phyloP scores from a whole-genome alignment of 1,284 basidiomycete species.

The Coniferiporia sulphurascens region DNA sequence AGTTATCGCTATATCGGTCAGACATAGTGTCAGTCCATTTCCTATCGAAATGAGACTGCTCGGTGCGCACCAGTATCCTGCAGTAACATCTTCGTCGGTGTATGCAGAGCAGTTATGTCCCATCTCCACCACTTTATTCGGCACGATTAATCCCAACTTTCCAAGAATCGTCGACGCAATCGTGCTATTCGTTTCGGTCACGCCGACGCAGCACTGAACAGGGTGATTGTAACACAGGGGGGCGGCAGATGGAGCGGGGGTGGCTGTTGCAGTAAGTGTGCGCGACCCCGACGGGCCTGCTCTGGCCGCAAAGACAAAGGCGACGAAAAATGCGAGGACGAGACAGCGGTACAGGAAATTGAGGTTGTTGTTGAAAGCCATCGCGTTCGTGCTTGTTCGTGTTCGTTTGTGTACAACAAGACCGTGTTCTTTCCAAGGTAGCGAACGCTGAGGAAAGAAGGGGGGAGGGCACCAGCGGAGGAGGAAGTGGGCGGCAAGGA shows the following conservation, averaged over 20 bases:
- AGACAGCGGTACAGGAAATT: neutral
- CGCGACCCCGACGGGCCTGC: conserved; percentile 2
- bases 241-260: neutral
- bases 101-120: conserved; percentile 9
- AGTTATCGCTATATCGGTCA: conserved; percentile 14
- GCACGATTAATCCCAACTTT: neutral
- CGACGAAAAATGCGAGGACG: neutral
- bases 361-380: neutral
- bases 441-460: neutral
- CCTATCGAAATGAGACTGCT: neutral
- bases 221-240: conserved; percentile 3
- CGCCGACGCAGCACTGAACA: conserved; percentile 11
- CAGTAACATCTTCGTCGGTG: conserved; percentile 7
- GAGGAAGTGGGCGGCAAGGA: neutral
- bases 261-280: neutral
- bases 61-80: conserved; percentile 11
- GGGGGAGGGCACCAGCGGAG: neutral
- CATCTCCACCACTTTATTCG: conserved; percentile 7
- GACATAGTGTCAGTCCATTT: neutral
- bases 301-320: neutral
- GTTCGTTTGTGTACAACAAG: neutral
- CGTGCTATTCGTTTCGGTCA: conserved; percentile 5
- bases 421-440: neutral
- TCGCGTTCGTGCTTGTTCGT: neutral
- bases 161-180: neutral